phyloP scores from a whole-genome alignment of 2,329 filamentous ascomycete genomes.

The Elsinoe arachidis region DNA sequence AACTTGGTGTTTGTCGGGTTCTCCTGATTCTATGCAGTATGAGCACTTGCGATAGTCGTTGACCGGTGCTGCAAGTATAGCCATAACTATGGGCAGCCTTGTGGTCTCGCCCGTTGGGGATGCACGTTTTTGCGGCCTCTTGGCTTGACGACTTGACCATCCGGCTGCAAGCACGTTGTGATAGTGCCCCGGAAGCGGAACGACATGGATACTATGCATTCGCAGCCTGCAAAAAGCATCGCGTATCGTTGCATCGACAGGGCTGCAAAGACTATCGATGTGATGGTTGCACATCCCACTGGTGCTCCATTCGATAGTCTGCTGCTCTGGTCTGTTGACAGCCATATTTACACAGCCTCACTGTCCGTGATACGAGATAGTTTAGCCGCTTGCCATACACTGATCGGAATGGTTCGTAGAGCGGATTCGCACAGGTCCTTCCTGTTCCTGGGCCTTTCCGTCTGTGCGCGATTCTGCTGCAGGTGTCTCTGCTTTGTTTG shows the following conservation, averaged over 20 bases:
- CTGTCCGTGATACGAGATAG: background rate
- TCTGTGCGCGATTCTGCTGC: background rate
- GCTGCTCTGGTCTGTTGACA: background rate
- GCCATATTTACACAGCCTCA: background rate
- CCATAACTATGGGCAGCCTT: background rate
- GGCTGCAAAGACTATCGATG: background rate
- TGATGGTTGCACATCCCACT: background rate
- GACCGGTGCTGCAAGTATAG: too few relatives aligned
- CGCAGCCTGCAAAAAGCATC: background rate
- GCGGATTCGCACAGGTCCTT: background rate
- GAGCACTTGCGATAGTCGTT: too few relatives aligned
- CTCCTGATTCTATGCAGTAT: background rate
- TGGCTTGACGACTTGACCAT: background rate
- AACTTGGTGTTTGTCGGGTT: background rate
- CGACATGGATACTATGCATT: background rate
- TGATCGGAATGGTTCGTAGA: too few relatives aligned
- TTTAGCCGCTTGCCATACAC: too few relatives aligned
- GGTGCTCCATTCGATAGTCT: conserved; percentile 2
- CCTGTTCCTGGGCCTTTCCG: background rate
- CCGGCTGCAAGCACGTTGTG: background rate
- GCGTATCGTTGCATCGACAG: background rate
- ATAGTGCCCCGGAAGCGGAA: background rate
- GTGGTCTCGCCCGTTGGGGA: background rate
- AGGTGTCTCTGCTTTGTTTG: conserved; percentile 6
- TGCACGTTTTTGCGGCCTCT: background rate